phyloP scores from a whole-genome alignment of 2,329 filamentous ascomycete genomes.

The Arthrobotrys megalospora region DNA sequence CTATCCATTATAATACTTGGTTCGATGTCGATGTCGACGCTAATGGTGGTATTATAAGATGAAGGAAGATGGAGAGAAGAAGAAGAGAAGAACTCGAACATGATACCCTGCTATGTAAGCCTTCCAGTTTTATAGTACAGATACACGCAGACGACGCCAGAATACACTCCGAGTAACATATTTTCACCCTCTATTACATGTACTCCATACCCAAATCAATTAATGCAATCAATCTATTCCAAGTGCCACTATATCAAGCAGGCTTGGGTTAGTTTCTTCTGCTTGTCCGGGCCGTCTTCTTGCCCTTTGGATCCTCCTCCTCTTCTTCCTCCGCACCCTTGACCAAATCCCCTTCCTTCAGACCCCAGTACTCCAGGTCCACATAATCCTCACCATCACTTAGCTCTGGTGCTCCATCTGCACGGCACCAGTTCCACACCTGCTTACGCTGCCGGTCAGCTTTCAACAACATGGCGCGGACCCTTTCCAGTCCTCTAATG shows the following conservation, averaged over 20 bases:
- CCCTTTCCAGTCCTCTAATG: constrained; percentile 77
- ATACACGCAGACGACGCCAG: constrained; percentile 18
- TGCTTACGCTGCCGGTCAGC: constrained; percentile 80
- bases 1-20: too few relatives aligned
- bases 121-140: constrained; percentile 6
- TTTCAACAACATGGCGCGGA: constrained; percentile 80
- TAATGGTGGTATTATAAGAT: too few relatives aligned
- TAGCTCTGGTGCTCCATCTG: constrained; percentile 76
- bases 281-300: constrained; percentile 54
- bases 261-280: constrained; percentile 28
- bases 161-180: constrained; percentile 12
- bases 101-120: background rate
- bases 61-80: background rate
- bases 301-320: constrained; percentile 64
- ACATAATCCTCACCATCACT: constrained; percentile 93
- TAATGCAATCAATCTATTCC: background rate
- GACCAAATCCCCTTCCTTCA: constrained; percentile 78
- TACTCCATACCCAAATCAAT: background rate
- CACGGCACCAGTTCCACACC: constrained; percentile 82
- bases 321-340: constrained; percentile 83
- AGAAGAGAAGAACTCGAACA: background rate
- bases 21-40: too few relatives aligned
- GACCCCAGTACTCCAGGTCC: constrained; percentile 83
- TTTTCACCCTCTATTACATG: constrained; percentile 3
- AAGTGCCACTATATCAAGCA: background rate